Percentiles rank a stretch among this genome's conserved stretches.
Evolutionary conservation across 2,329 filamentous ascomycete species (phyloP).

Genomic region (Pochonia chlamydosporia): DNA sequence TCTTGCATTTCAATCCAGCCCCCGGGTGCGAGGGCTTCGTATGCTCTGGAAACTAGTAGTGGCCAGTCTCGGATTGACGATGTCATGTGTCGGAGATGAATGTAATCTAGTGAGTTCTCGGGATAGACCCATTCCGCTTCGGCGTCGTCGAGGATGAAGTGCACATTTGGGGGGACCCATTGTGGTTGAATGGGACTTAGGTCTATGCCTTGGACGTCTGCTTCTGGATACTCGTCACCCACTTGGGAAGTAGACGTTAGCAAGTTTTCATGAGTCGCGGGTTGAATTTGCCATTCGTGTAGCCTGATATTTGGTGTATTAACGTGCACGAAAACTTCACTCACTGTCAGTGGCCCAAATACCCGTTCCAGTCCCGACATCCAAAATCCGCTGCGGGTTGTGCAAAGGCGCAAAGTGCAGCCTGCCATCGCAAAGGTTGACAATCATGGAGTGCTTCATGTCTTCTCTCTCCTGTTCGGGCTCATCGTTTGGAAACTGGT

Average conservation of each 20-base stretch:
- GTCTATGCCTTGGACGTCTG: conserved; percentile 33
- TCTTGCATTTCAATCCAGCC: not conserved
- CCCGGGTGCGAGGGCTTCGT: not conserved
- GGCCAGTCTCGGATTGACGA: not conserved
- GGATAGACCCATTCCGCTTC: not conserved
- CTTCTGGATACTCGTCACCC: conserved; percentile 28
- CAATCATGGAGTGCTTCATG: conserved; percentile 34
- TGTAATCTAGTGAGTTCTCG: not conserved
- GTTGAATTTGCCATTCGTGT: too few species aligned
- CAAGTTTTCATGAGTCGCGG: too few species aligned
- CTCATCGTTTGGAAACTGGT: too few species aligned
- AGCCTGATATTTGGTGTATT: too few species aligned
- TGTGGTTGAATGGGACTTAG: conserved; percentile 21
- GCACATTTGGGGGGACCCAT: not conserved
- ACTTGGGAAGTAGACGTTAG: too few species aligned
- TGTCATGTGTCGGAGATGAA: not conserved
- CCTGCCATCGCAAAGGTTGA: conserved; percentile 27
- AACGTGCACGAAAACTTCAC: too few species aligned
- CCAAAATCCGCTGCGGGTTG: conserved; percentile 29
- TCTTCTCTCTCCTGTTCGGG: conserved; percentile 37
- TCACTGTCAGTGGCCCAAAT: too few species aligned
- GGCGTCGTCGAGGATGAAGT: not conserved
- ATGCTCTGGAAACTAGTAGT: not conserved
- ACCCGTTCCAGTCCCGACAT: conserved; percentile 32
- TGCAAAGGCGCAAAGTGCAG: conserved; percentile 37